Evolutionary conservation across 2,329 filamentous ascomycete species (phyloP).

Genomic region (Aquanectria penicillioides): DNA sequence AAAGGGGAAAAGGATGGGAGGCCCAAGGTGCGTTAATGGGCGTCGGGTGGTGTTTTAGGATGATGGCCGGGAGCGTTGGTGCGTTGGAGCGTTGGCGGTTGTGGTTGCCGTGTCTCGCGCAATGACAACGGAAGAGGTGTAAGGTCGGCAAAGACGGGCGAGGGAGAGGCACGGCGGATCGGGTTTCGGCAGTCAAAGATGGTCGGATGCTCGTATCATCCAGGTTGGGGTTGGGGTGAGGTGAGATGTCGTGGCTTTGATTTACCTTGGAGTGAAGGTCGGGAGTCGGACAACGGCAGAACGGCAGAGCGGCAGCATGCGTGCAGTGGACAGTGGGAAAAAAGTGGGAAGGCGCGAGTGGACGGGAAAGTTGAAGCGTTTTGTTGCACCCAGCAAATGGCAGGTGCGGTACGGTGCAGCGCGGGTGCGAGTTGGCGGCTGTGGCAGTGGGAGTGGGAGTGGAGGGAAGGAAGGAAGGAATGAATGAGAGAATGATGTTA

Average conservation of each 20-base stretch:
- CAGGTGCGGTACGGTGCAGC: background rate
- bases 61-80: background rate
- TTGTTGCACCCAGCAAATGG: background rate
- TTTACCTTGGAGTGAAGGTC: background rate
- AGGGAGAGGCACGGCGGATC: slow-evolving; percentile 11
- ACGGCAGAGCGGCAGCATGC: slow-evolving; percentile 2
- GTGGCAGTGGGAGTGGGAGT: slow-evolving; percentile 1
- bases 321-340: background rate
- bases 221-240: background rate
- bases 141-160: slow-evolving; percentile 13
- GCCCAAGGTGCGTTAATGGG: background rate
- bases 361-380: slow-evolving; percentile 6
- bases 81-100: background rate
- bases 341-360: slow-evolving; percentile 12
- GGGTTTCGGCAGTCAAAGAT: slow-evolving; percentile 19
- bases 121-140: slow-evolving; percentile 4
- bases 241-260: slow-evolving; percentile 10
- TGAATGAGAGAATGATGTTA: slow-evolving; percentile 21
- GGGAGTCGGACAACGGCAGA: slow-evolving; percentile 10
- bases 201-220: slow-evolving; percentile 16
- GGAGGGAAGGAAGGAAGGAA: slow-evolving; percentile 8
- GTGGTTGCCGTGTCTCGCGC: slow-evolving; percentile 21
- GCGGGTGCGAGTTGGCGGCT: too few relatives aligned
- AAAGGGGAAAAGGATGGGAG: background rate
- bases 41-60: slow-evolving; percentile 17